Evolutionary conservation across 306 rosid genomes (phyloP).

Genomic region (Bauhinia variegata): DNA sequence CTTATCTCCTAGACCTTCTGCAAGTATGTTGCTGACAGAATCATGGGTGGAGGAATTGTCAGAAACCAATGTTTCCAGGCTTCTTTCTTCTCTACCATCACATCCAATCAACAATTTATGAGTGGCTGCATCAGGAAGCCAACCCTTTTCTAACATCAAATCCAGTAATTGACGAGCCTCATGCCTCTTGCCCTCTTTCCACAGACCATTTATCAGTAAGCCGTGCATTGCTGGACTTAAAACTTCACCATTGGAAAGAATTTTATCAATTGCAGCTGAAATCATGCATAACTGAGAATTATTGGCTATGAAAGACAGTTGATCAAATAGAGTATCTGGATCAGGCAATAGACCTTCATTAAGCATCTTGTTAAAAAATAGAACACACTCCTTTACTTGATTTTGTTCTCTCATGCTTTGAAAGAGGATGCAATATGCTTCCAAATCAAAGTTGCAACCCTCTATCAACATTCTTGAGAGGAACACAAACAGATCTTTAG

Average conservation of each 20-base stretch:
- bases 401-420: slow-evolving; percentile 55
- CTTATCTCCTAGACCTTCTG: slow-evolving; percentile 63
- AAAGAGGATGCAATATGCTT: slow-evolving; percentile 69
- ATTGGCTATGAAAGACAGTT: slow-evolving; percentile 54
- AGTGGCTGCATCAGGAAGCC: slow-evolving; percentile 80
- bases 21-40: slow-evolving; percentile 73
- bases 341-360: slow-evolving; percentile 63
- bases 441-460: slow-evolving; percentile 59
- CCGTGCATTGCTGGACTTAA: slow-evolving; percentile 55
- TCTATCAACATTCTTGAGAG: slow-evolving; percentile 65
- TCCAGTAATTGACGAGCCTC: slow-evolving; percentile 67
- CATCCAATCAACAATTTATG: slow-evolving; percentile 80
- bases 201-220: slow-evolving; percentile 66
- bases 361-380: slow-evolving; percentile 70
- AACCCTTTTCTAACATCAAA: slow-evolving; percentile 82
- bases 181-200: slow-evolving; percentile 71
- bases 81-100: slow-evolving; percentile 45
- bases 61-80: slow-evolving; percentile 5
- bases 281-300: slow-evolving; percentile 58
- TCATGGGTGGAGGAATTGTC: slow-evolving; percentile 51
- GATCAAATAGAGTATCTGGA: slow-evolving; percentile 56
- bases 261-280: slow-evolving; percentile 53
- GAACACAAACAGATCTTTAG: slow-evolving; percentile 45
- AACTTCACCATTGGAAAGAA: slow-evolving; percentile 39
- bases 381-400: slow-evolving; percentile 50